Percentiles rank a stretch among this genome's conserved stretches.
These are phyloP conservation scores for Gastrolobium bilobum DNA, from an alignment of 306 rosid genomes.

Conservation along the genomic window DNA sequence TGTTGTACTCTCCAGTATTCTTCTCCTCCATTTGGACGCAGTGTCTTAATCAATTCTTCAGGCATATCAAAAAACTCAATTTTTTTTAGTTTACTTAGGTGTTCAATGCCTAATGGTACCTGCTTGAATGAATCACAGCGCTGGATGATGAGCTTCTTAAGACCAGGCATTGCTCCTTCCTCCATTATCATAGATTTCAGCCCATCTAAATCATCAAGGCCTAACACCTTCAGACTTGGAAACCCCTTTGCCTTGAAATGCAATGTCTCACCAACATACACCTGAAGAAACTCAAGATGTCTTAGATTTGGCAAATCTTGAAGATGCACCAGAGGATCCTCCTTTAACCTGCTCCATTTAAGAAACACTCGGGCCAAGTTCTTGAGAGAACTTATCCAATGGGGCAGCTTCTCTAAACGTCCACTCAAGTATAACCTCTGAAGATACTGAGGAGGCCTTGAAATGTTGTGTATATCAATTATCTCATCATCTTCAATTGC, in stretches of 20 bases:
- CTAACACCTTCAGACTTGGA: slow-evolving; percentile 69
- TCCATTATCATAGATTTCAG: slow-evolving; percentile 56
- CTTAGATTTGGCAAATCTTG: slow-evolving; percentile 60
- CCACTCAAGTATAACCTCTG: slow-evolving; percentile 56
- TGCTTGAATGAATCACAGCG: slow-evolving; percentile 59
- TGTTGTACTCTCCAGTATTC: slow-evolving; percentile 62
- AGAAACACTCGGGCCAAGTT: slow-evolving; percentile 46
- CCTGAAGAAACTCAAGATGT: slow-evolving; percentile 65
- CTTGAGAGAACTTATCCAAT: slow-evolving; percentile 54
- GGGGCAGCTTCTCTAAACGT: slow-evolving; percentile 58
- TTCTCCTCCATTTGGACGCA: slow-evolving; percentile 59
- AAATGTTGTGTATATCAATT: slow-evolving; percentile 57
- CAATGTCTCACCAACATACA: slow-evolving; percentile 61
- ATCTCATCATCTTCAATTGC: slow-evolving; percentile 54
- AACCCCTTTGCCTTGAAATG: slow-evolving; percentile 63
- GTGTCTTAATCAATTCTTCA: slow-evolving; percentile 53
- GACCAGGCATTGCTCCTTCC: slow-evolving; percentile 75
- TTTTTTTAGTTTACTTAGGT: slow-evolving; percentile 62
- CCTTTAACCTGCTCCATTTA: slow-evolving; percentile 58
- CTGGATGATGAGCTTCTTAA: slow-evolving; percentile 69
- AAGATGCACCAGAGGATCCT: slow-evolving; percentile 57
- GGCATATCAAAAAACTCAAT: slow-evolving; percentile 83
- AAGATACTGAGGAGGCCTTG: slow-evolving; percentile 59
- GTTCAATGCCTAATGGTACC: slow-evolving; percentile 71
- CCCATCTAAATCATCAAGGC: slow-evolving; percentile 66